These are phyloP conservation scores for Daldinia eschscholtzii DNA, from an alignment of 2,329 filamentous ascomycete species.

Conservation along the genomic window DNA sequence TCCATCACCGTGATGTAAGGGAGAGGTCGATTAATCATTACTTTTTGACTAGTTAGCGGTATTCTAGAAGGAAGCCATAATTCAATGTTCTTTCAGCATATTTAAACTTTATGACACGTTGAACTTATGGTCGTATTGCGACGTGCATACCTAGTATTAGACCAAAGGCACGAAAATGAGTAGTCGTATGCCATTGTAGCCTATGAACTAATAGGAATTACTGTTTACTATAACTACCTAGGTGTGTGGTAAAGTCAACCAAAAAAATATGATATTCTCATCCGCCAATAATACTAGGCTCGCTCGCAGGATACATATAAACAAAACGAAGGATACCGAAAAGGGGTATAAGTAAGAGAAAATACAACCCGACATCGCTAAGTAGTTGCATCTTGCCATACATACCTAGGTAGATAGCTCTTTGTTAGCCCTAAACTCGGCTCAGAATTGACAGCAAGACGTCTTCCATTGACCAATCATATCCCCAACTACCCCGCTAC, in stretches of 20 bases:
- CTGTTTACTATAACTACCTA: neutral
- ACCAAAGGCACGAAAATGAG: neutral
- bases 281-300: neutral
- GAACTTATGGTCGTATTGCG: neutral
- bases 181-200: neutral
- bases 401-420: slow-evolving; percentile 11
- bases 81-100: neutral
- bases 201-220: neutral
- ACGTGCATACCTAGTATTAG: too few species aligned
- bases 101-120: neutral
- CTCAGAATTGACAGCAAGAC: slow-evolving; percentile 36
- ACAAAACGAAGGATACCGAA: neutral
- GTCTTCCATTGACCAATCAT: slow-evolving; percentile 37
- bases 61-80: neutral
- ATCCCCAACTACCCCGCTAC: slow-evolving; percentile 36
- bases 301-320: neutral
- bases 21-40: neutral
- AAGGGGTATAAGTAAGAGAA: slow-evolving; percentile 5
- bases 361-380: slow-evolving; percentile 35
- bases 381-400: slow-evolving; percentile 7
- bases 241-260: neutral
- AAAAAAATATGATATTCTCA: neutral
- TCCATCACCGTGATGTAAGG: slow-evolving; percentile 12
- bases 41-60: neutral
- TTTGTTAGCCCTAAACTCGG: slow-evolving; percentile 24